Evolutionary conservation across 148 eudicot species (phyloP), one percentile per base, ranked within the genome.

Genomic region (Limonium bicolor): DNA sequence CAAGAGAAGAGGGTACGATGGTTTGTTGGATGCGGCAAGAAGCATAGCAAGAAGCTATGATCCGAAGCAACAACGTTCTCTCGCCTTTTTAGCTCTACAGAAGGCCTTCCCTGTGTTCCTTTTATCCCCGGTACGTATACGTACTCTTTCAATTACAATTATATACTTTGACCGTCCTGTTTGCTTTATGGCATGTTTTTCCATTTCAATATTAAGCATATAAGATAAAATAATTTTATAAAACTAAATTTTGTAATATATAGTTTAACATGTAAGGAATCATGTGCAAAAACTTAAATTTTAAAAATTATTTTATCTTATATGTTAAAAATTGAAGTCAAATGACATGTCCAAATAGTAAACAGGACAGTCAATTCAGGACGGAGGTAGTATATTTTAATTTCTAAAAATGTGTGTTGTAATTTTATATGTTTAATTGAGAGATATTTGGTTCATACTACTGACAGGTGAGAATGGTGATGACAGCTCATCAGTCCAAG

Each of bases 21-120:
- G 95, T 20, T 54, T 80, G 22, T 60, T 80, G 67, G 82, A 74
- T 53, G 56, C 68, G 7, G 62, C 79, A 35, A 67, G 48, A 25
- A 62, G 39, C 34, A 63, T 64, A 24, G 58, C 51, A 7, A 20
- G 27, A 27, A 59, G 52, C 46, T 76, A 61, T 46, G 54, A 58
- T 33, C 51, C 73, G 3, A 26, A 33, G 4, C 62, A 72, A 45
- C 95, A 85, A 50, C 62, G 54, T 0, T 28, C 65, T 20, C 36
- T 80, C 7, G 62, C 58, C 36, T n/a, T 63, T 22, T 42, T 67
- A 29, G 49, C 63, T 46, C 86, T 85, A 9, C 29, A 58, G 7
- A 65, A 49, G 42, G 74, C 77, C 36, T 49, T 80, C 42, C 95
- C 95, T 1, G 32, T 22, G 24, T 67, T 56, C 27, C 29, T 72